These are phyloP conservation scores for Inga leiocalycina DNA, from an alignment of 306 rosid species.

Conservation along the genomic window DNA sequence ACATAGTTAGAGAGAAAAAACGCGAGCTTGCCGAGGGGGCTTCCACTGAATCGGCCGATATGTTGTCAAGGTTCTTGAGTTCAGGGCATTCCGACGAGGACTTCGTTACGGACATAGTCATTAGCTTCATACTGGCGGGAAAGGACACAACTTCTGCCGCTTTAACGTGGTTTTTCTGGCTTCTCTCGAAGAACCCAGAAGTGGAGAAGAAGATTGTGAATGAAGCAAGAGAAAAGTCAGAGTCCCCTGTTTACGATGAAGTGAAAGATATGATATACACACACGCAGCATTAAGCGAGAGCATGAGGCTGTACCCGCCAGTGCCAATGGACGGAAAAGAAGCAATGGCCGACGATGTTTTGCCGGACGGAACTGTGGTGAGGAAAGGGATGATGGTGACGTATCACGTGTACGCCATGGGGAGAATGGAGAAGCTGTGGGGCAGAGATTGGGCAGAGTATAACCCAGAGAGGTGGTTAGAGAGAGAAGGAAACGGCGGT, in stretches of 20 bases:
- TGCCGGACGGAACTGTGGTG: slow-evolving; percentile 55
- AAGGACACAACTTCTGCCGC: slow-evolving; percentile 53
- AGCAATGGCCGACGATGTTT: slow-evolving; percentile 40
- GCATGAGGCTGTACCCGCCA: slow-evolving; percentile 62
- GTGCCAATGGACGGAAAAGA: slow-evolving; percentile 43
- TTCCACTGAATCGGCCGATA: slow-evolving; percentile 33
- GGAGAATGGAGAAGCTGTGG: slow-evolving; percentile 43
- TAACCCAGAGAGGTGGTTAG: not conserved
- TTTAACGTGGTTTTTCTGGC: slow-evolving; percentile 58
- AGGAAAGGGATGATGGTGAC: slow-evolving; percentile 47
- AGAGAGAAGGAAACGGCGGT: not conserved
- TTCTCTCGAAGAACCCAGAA: slow-evolving; percentile 39
- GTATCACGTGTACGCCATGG: slow-evolving; percentile 56
- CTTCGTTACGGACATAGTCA: slow-evolving; percentile 42
- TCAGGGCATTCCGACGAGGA: slow-evolving; percentile 33
- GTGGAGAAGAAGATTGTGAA: slow-evolving; percentile 23
- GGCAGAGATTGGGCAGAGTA: slow-evolving; percentile 8
- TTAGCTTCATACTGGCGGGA: slow-evolving; percentile 57
- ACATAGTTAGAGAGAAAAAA: slow-evolving; percentile 39
- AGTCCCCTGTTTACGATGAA: slow-evolving; percentile 31
- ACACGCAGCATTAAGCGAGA: slow-evolving; percentile 59
- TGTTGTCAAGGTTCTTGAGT: slow-evolving; percentile 48
- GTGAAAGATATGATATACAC: slow-evolving; percentile 51
- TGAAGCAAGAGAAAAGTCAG: slow-evolving; percentile 28
- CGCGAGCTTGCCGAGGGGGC: slow-evolving; percentile 26